Base-by-base conservation (phyloP, 495 filamentous ascomycete species). In the Elaphomyces granulatus region DNA sequence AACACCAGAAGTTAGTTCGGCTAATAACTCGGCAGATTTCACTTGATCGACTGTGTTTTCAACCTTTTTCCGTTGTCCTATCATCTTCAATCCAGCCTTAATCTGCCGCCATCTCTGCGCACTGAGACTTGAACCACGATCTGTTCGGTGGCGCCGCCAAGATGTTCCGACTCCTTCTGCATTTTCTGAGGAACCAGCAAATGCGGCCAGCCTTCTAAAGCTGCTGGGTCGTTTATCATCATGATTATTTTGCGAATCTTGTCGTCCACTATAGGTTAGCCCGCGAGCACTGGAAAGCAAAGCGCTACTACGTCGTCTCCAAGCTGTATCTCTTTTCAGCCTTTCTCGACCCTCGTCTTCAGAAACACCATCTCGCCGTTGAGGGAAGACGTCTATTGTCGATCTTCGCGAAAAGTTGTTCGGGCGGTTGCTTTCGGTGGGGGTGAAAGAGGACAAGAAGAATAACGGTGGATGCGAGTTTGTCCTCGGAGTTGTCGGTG, bases 1-100 rank as follows among this genome's bases (percentile, higher is more conserved):
- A 1, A 83, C 79, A 26, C 82, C 90, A 4, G 90, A 93, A 18
- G 87, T 78, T 16, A 99, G 67, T 56, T 99, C 90, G 3, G 92
- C 88, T 67, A 99, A 82, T 20, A 99, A 67, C 53, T 99, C 92
- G 15, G 90, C 87, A 17, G 87, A 94, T 51, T 99, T 99, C 50
- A 80, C 79, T 56, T 86, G 83, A 58, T 99, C 90, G 35, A 94
- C 78, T 37, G 80, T 75, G 32, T 69, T 78, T 42, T 95, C 85
- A 8, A 78, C 77, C 55, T 78, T 92, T 49, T 78, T 83, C 20
- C 71, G 60, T 52, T 81, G 78, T 3, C 83, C 83, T 31, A 96
- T 71, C 52, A 88, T 67, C 50, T 80, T 84, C 34, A 98, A 55
- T 0, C 83, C 81, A 31, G 80, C 77, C 56, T 93, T 95, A 38